Conservation (phyloP, 257 asterid species). For the Asclepias syriaca region DNA sequence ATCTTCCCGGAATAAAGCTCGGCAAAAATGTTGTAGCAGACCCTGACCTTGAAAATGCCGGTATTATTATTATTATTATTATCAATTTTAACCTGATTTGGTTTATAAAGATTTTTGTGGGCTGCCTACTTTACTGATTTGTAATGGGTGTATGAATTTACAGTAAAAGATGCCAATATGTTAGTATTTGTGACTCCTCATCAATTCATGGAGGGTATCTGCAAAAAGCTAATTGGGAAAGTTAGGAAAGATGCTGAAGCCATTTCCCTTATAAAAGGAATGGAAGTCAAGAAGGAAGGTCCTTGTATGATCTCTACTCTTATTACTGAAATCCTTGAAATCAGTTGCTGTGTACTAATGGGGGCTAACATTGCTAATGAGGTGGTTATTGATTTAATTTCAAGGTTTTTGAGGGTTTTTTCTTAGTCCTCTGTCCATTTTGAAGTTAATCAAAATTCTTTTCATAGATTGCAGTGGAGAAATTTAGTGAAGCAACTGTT, state of each 20-base stretch:
- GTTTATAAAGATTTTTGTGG: background rate
- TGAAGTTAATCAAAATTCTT: slow-evolving; percentile 4
- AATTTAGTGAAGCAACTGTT: slow-evolving; percentile 87
- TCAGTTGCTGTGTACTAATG: slow-evolving; percentile 77
- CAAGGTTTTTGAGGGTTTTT: background rate
- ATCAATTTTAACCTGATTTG: background rate
- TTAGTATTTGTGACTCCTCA: slow-evolving; percentile 87
- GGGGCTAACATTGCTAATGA: slow-evolving; percentile 94
- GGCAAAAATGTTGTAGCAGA: slow-evolving; percentile 76
- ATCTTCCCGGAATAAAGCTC: slow-evolving; percentile 78
- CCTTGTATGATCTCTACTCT: slow-evolving; percentile 89
- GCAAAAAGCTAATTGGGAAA: slow-evolving; percentile 61
- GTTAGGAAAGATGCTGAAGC: slow-evolving; percentile 57
- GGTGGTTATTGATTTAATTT: slow-evolving; percentile 36
- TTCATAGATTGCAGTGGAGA: slow-evolving; percentile 76
- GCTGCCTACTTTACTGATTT: background rate
- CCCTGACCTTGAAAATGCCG: slow-evolving; percentile 75
- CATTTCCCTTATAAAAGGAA: slow-evolving; percentile 73
- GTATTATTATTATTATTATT: slow-evolving; percentile 18
- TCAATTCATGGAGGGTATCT: slow-evolving; percentile 90
- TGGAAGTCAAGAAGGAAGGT: slow-evolving; percentile 93
- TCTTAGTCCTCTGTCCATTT: background rate
- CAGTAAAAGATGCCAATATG: slow-evolving; percentile 78
- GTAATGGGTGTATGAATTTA: background rate
- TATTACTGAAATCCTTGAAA: slow-evolving; percentile 58